Evolutionary conservation across 2,329 filamentous ascomycete genomes (phyloP).

Genomic region (Plectosphaerella plurivora): DNA sequence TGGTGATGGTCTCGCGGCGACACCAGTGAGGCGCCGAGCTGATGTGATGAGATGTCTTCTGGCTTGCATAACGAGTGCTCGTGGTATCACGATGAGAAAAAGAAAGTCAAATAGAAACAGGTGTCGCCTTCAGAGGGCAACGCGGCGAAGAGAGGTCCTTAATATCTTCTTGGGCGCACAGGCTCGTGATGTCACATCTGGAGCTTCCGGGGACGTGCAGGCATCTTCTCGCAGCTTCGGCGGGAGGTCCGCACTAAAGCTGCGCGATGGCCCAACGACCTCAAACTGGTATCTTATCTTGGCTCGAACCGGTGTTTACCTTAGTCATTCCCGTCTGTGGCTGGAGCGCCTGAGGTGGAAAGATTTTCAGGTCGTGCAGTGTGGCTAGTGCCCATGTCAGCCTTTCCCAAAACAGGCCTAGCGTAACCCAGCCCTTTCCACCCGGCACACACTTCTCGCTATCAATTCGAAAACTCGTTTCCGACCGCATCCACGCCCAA

Average conservation of each 20-base stretch:
- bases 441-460: too few species aligned
- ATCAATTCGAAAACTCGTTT: too few species aligned
- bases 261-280: slow-evolving; percentile 2
- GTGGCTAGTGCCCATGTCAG: not conserved
- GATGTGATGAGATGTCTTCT: slow-evolving; percentile 32
- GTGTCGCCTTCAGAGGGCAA: not conserved
- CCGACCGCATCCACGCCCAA: slow-evolving; percentile 4
- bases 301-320: slow-evolving; percentile 6
- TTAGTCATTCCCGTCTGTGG: not conserved
- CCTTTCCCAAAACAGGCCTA: slow-evolving; percentile 17
- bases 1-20: slow-evolving; percentile 19
- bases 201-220: slow-evolving; percentile 9
- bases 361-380: not conserved
- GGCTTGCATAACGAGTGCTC: slow-evolving; percentile 30
- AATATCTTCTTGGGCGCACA: not conserved
- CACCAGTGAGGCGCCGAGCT: slow-evolving; percentile 30
- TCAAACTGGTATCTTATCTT: slow-evolving; percentile 22
- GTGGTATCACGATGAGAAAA: not conserved
- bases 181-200: slow-evolving; percentile 4
- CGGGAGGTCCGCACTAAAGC: not conserved
- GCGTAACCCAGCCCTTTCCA: too few species aligned
- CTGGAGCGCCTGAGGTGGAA: not conserved
- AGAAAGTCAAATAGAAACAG: not conserved
- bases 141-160: not conserved
- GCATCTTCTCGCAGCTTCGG: slow-evolving; percentile 38